phyloP scores from a whole-genome alignment of 257 asterid genomes.

The Gentiana dahurica region DNA sequence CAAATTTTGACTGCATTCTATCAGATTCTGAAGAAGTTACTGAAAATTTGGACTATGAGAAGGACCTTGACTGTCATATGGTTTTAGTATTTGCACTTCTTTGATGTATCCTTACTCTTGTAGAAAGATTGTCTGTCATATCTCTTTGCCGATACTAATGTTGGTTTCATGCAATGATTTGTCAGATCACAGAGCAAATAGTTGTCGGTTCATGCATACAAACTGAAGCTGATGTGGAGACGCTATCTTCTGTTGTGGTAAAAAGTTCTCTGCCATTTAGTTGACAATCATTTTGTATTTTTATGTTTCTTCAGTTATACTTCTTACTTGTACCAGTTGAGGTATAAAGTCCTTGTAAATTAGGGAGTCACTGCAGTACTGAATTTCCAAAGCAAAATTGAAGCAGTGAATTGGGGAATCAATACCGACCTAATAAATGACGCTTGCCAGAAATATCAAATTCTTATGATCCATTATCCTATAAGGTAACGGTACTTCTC shows the following conservation, averaged over 20 bases:
- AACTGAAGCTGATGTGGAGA: slow-evolving; percentile 64
- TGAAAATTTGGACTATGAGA: no score
- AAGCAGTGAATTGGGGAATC: slow-evolving; percentile 93
- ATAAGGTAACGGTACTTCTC: slow-evolving; percentile 46
- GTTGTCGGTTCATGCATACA: slow-evolving; percentile 92
- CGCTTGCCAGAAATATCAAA: slow-evolving; percentile 61
- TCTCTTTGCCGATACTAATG: not conserved
- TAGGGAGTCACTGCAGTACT: slow-evolving; percentile 95
- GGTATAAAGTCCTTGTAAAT: slow-evolving; percentile 23
- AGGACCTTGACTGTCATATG: no score
- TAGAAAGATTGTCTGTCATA: not conserved
- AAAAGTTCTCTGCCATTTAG: slow-evolving; percentile 19
- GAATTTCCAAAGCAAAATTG: slow-evolving; percentile 77
- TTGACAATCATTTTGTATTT: not conserved
- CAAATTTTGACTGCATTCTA: no score
- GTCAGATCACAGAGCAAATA: slow-evolving; percentile 92
- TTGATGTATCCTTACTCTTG: not conserved
- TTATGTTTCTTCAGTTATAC: not conserved
- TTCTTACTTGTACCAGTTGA: slow-evolving; percentile 14
- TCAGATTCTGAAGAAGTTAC: no score
- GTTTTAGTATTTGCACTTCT: not conserved
- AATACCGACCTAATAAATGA: slow-evolving; percentile 54
- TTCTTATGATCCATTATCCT: slow-evolving; percentile 88
- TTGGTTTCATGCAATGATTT: slow-evolving; percentile 9
- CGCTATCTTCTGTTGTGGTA: slow-evolving; percentile 54